phyloP scores from a whole-genome alignment of 495 filamentous ascomycete species.

The Lentithecium fluviatile region DNA sequence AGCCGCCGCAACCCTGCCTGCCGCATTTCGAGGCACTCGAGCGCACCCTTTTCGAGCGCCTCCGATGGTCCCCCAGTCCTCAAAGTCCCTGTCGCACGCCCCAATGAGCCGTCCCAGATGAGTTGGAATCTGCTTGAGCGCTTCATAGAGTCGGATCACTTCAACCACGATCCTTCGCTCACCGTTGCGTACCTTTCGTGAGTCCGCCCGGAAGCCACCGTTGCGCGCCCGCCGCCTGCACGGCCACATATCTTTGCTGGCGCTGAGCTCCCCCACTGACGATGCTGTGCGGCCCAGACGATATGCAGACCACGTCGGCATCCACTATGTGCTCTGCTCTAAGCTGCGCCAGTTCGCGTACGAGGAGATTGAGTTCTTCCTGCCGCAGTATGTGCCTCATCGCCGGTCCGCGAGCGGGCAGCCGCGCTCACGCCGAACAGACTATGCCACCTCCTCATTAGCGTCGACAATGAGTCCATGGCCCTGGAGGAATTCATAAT shows the following conservation, averaged over 20 bases:
- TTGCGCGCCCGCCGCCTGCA: conserved; percentile 15
- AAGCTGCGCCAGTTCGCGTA: conserved; percentile 79
- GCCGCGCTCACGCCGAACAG: conserved; percentile 28
- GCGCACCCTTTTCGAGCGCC: background rate
- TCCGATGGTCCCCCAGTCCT: background rate
- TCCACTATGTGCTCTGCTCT: conserved; percentile 75
- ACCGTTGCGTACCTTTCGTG: conserved; percentile 76
- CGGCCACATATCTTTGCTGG: conserved; percentile 17
- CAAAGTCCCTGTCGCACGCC: conserved; percentile 11
- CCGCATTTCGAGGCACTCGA: background rate
- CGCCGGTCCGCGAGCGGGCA: background rate
- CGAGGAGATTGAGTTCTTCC: conserved; percentile 81
- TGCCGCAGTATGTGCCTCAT: conserved; percentile 54
- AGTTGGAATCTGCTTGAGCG: conserved; percentile 66
- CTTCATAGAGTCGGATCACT: conserved; percentile 79
- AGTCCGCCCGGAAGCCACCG: conserved; percentile 42
- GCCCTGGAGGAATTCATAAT: conserved; percentile 77
- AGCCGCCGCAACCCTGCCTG: background rate
- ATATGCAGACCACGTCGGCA: conserved; percentile 78
- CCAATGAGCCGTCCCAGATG: conserved; percentile 43
- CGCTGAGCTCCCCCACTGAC: conserved; percentile 12
- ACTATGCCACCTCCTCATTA: conserved; percentile 75
- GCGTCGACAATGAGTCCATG: conserved; percentile 80
- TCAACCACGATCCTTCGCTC: conserved; percentile 76
- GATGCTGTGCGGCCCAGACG: conserved; percentile 49